phyloP scores from a whole-genome alignment of 1,284 basidiomycete species.

The Wolfiporia cocos region DNA sequence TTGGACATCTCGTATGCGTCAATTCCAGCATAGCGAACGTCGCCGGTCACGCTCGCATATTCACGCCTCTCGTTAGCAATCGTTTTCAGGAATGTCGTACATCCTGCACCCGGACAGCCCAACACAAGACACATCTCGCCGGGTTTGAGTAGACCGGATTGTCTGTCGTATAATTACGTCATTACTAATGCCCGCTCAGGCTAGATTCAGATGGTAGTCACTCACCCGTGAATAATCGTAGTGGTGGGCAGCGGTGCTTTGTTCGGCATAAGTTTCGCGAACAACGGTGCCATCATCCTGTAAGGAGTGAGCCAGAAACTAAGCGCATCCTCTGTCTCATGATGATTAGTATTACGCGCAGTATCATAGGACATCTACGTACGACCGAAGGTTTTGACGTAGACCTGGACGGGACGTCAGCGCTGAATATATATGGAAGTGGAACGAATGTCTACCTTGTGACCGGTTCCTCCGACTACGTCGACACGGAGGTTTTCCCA shows the following conservation, averaged over 20 bases:
- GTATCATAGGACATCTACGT: constrained; percentile 15
- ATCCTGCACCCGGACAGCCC: constrained; percentile 79
- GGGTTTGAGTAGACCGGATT: constrained; percentile 70
- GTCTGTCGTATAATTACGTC: constrained; percentile 35
- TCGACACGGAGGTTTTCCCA: constrained; percentile 75
- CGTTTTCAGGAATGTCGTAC: constrained; percentile 73
- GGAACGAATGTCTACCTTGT: constrained; percentile 39
- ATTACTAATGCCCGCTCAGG: too few species aligned
- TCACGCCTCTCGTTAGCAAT: constrained; percentile 68
- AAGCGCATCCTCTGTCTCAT: constrained; percentile 46
- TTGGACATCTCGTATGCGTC: constrained; percentile 58
- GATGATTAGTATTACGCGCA: not conserved
- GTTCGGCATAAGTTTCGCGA: constrained; percentile 54
- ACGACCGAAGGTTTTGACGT: constrained; percentile 62
- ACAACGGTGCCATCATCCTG: constrained; percentile 39
- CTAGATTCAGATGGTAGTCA: constrained; percentile 26
- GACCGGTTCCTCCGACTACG: constrained; percentile 55
- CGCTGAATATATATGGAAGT: constrained; percentile 1
- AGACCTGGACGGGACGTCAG: constrained; percentile 37
- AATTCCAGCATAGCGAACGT: constrained; percentile 73
- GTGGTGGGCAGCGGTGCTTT: constrained; percentile 41
- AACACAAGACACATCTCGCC: constrained; percentile 62
- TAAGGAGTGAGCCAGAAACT: constrained; percentile 50
- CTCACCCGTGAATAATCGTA: constrained; percentile 65
- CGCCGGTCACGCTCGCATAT: constrained; percentile 55